These are phyloP conservation scores for Thermomucor indicae-seudaticae DNA, from an alignment of 371 early-diverging fungal species.

Conservation along the genomic window DNA sequence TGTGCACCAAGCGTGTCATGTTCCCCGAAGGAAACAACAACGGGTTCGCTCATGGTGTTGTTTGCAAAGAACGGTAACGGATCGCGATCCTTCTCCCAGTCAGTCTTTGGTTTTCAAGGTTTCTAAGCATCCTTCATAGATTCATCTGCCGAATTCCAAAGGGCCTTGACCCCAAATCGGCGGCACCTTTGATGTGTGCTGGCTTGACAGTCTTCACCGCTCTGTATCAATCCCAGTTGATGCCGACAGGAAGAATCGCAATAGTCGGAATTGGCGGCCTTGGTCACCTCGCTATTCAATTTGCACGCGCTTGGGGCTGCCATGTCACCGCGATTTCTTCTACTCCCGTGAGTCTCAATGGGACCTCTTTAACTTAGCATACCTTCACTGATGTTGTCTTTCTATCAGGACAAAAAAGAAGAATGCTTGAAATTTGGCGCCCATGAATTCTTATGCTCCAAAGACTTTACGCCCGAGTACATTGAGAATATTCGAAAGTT, in stretches of 20 bases:
- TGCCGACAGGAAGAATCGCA: constrained; percentile 54
- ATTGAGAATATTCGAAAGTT: constrained; percentile 24
- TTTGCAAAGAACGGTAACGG: constrained; percentile 38
- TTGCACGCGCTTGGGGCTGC: constrained; percentile 57
- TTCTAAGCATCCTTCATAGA: constrained; percentile 3
- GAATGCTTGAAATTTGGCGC: constrained; percentile 71
- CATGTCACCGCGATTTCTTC: constrained; percentile 41
- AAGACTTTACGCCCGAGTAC: constrained; percentile 29
- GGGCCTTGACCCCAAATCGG: constrained; percentile 37
- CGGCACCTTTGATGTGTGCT: constrained; percentile 63
- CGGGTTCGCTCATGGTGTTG: constrained; percentile 41
- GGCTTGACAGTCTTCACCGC: constrained; percentile 63
- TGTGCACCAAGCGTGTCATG: constrained; percentile 35
- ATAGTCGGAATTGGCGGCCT: constrained; percentile 73
- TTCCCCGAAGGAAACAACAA: constrained; percentile 50
- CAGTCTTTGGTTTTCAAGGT: background rate
- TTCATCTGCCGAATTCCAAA: constrained; percentile 54
- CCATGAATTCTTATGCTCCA: constrained; percentile 42
- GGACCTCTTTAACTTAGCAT: constrained; percentile 1
- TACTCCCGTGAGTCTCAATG: constrained; percentile 12
- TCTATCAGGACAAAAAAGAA: constrained; percentile 51
- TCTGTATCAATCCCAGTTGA: constrained; percentile 33
- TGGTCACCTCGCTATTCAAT: constrained; percentile 65
- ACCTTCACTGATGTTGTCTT: background rate
- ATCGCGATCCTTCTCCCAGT: background rate